A percentile compares a stretch with the other conserved stretches of the same genome.
These are phyloP conservation scores for Heimioporus sp. DNA, from an alignment of 768 basidiomycete species.

Conservation along the genomic window DNA sequence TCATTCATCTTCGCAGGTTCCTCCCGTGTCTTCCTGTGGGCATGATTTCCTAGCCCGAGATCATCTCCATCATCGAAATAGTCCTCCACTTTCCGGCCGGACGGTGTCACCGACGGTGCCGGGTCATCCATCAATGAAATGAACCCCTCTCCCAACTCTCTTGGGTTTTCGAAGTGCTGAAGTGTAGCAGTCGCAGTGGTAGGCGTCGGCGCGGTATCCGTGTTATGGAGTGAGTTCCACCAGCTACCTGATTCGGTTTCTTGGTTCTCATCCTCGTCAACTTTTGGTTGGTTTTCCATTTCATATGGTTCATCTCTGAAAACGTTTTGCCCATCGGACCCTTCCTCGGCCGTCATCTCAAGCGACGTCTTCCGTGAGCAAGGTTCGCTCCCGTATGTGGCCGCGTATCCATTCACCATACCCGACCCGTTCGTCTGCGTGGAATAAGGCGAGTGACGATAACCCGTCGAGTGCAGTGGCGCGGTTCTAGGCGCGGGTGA, in stretches of 20 bases:
- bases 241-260: conserved; percentile 45
- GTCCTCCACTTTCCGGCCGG: conserved; percentile 10
- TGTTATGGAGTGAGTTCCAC: conserved; percentile 58
- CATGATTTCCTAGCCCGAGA: conserved; percentile 84
- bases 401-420: conserved; percentile 38
- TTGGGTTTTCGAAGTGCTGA: conserved; percentile 47
- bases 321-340: conserved; percentile 7
- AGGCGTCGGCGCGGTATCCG: conserved; percentile 53
- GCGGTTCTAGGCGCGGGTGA: conserved; percentile 56
- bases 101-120: conserved; percentile 39
- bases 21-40: conserved; percentile 35
- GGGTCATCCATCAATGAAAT: conserved; percentile 79
- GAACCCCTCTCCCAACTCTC: conserved; percentile 56
- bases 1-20: conserved; percentile 27
- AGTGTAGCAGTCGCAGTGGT: conserved; percentile 66
- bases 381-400: conserved; percentile 33
- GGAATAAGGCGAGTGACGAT: conserved; percentile 29
- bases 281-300: conserved; percentile 7
- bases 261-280: conserved; percentile 25
- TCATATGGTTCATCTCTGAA: conserved; percentile 1
- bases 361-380: conserved; percentile 27
- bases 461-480: conserved; percentile 43
- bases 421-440: conserved; percentile 22
- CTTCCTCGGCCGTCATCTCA: conserved; percentile 30
- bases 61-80: conserved; percentile 68